Base-by-base conservation (phyloP, 2,329 filamentous ascomycete genomes). In the Cercospora brassicicola region DNA sequence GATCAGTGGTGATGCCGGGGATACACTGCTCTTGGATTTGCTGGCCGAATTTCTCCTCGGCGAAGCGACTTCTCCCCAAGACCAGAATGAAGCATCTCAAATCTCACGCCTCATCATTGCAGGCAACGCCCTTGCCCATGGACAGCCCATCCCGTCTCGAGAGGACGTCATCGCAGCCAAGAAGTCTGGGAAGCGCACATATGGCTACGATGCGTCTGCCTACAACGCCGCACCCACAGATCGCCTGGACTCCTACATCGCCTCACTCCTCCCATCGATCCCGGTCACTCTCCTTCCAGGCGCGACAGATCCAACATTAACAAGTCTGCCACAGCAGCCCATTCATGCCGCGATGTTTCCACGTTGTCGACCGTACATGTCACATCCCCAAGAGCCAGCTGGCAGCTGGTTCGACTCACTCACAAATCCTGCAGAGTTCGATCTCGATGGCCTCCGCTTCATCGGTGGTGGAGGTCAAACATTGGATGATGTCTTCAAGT, bases 331-430 rank as follows among this genome's bases (percentile, higher is more conserved):
- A 0, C 95, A 99, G 77, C 95, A 98, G 79, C 91, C 92, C 1
- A 91, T 99, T 60, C 95, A 99, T 79, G 84, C 91, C 4, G 94
- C 95, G 68, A 93, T 99, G 87, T 95, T 99, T 74, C 91, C 93
- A 0, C 85, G 86, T 8, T 84, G 92, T 18, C 86, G 93, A 70
- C 82, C 86, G 7, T 99, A 92, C 77, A 86, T 85, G 36, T 81
- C 62, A 4, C 84, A 84, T 0, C 77, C 79, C 30, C 69, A 57
- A 23, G 61, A 67, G 28, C 18, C 56, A 23, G 61, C 59, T 11
- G 36, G 67, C 83, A 89, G 90, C 20, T 97, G 93, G 90, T 89
- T 99, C 63, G 92, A 98, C 78, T 86, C 87, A 5, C 91, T 94
- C 57, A 98, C 95, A 4, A 99, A 99, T 76, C 95, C 95, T 0